Evolutionary conservation across 2,329 filamentous ascomycete species (phyloP).

Genomic region (Emmonsiellopsis sp.): DNA sequence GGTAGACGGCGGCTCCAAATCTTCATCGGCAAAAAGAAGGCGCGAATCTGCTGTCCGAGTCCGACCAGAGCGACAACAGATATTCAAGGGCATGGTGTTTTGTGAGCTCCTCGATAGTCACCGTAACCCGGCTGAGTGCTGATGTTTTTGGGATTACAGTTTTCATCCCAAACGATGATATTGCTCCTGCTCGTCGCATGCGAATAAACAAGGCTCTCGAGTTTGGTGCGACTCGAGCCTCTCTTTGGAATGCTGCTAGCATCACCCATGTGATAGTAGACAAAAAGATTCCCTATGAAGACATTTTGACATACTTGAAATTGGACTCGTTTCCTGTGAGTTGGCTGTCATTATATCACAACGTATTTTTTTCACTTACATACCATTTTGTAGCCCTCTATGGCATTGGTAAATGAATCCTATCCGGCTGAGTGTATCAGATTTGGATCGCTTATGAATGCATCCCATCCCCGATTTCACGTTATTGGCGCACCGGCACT

Average conservation of each 20-base stretch:
- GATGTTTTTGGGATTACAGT: slow-evolving; percentile 26
- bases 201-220: slow-evolving; percentile 68
- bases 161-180: slow-evolving; percentile 75
- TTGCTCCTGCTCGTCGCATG: slow-evolving; percentile 55
- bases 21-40: slow-evolving; percentile 14
- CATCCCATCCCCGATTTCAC: slow-evolving; percentile 45
- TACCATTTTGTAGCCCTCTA: slow-evolving; percentile 16
- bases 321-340: slow-evolving; percentile 40
- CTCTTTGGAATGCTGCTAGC: slow-evolving; percentile 37
- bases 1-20: not conserved
- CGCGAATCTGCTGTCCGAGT: slow-evolving; percentile 32
- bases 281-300: slow-evolving; percentile 52
- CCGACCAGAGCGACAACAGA: slow-evolving; percentile 45
- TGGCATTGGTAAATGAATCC: slow-evolving; percentile 55
- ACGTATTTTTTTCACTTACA: slow-evolving; percentile 7
- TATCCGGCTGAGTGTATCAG: slow-evolving; percentile 62
- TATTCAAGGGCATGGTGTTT: slow-evolving; percentile 55
- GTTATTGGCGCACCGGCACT: slow-evolving; percentile 15
- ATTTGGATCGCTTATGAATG: slow-evolving; percentile 50
- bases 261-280: slow-evolving; percentile 79
- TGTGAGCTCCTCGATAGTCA: slow-evolving; percentile 28
- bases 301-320: slow-evolving; percentile 53
- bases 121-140: not conserved
- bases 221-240: slow-evolving; percentile 65
- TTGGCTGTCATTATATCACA: slow-evolving; percentile 2